Percentiles rank a stretch among this genome's conserved stretches.
These are phyloP conservation scores for Oldenlandia corymbosa DNA, from an alignment of 257 asterid species.

Conservation along the genomic window DNA sequence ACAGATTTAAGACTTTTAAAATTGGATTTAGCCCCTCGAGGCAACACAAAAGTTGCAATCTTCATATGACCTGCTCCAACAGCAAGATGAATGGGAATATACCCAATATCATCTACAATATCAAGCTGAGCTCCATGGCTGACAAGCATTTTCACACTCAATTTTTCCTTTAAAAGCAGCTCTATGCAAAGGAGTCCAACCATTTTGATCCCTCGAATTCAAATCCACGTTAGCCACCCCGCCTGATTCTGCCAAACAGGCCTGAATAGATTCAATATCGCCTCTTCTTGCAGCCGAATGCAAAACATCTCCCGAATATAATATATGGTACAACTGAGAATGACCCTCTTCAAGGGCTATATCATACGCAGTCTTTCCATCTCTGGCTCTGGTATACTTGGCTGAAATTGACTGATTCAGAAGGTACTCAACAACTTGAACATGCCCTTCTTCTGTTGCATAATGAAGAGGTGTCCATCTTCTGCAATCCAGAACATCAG, in stretches of 20 bases:
- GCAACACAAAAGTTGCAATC: constrained; percentile 53
- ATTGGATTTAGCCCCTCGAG: constrained; percentile 62
- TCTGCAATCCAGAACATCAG: constrained; percentile 28
- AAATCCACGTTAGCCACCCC: constrained; percentile 45
- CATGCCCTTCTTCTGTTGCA: constrained; percentile 42
- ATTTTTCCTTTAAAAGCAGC: constrained; percentile 61
- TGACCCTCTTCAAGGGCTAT: constrained; percentile 48
- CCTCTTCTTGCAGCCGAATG: constrained; percentile 49
- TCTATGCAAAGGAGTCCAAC: constrained; percentile 76
- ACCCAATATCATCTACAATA: constrained; percentile 45
- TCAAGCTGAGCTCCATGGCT: constrained; percentile 57
- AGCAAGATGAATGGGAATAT: constrained; percentile 61
- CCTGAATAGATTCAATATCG: constrained; percentile 40
- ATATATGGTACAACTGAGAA: constrained; percentile 28
- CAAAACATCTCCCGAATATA: constrained; percentile 45
- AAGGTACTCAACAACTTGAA: constrained; percentile 33
- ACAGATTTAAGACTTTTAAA: constrained; percentile 43
- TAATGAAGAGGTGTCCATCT: constrained; percentile 62
- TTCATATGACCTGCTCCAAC: constrained; percentile 50
- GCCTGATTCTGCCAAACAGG: constrained; percentile 29
- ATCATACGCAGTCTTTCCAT: constrained; percentile 53
- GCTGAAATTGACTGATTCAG: constrained; percentile 31
- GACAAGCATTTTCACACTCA: constrained; percentile 51
- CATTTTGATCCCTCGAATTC: constrained; percentile 62
- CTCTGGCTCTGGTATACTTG: constrained; percentile 37